Evolutionary conservation across 2,329 filamentous ascomycete genomes (phyloP).

Genomic region (Stylonectria norvegica): DNA sequence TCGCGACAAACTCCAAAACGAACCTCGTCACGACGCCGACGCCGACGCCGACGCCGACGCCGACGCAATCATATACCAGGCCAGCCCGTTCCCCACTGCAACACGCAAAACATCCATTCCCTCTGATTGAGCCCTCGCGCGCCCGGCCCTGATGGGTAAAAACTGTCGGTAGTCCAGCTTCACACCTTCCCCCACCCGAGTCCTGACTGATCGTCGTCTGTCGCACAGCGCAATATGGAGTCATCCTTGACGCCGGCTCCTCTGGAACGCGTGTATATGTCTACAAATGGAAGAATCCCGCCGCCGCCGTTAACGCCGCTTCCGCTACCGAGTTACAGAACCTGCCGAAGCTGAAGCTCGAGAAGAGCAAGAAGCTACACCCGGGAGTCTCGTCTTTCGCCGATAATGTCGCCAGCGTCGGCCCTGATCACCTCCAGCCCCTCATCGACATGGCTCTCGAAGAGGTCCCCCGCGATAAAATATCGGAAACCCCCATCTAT

Average conservation of each 20-base stretch:
- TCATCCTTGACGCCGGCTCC: slow-evolving; percentile 95
- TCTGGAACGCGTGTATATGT: slow-evolving; percentile 94
- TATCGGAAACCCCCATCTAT: slow-evolving; percentile 85
- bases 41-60: no score
- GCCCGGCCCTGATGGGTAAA: slow-evolving; percentile 33
- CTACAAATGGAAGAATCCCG: slow-evolving; percentile 85
- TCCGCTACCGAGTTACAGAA: slow-evolving; percentile 47
- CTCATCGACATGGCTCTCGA: slow-evolving; percentile 79
- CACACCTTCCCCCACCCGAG: slow-evolving; percentile 1
- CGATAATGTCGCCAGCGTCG: slow-evolving; percentile 69
- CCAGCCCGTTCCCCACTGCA: slow-evolving; percentile 1
- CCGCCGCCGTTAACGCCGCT: slow-evolving; percentile 48
- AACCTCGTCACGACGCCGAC: slow-evolving; percentile 4
- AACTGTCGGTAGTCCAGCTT: slow-evolving; percentile 29
- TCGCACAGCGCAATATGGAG: slow-evolving; percentile 68
- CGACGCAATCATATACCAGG: not conserved
- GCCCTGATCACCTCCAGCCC: slow-evolving; percentile 73
- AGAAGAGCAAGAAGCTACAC: slow-evolving; percentile 89
- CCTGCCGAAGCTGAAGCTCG: slow-evolving; percentile 77
- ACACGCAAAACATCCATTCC: slow-evolving; percentile 1
- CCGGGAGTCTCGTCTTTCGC: slow-evolving; percentile 92
- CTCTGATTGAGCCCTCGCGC: not conserved
- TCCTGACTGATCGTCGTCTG: slow-evolving; percentile 14
- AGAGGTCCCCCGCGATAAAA: slow-evolving; percentile 71
- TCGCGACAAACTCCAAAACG: slow-evolving; percentile 1